These are phyloP conservation scores for Tylopilus subfusipes DNA, from an alignment of 768 basidiomycete species.

Conservation along the genomic window DNA sequence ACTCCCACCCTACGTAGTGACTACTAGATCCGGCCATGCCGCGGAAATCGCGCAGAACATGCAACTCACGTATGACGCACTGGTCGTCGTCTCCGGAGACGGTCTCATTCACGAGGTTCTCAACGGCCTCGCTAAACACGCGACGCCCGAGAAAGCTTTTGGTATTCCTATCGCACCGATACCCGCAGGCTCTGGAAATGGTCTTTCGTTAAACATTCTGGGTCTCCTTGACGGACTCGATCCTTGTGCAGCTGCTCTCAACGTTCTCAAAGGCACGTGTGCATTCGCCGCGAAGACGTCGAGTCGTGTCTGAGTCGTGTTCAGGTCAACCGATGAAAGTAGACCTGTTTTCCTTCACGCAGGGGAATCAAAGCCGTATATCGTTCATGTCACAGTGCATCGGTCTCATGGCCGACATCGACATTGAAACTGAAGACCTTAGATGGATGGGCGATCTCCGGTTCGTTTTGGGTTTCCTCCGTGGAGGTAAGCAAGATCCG, in stretches of 20 bases:
- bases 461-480: slow-evolving; percentile 69
- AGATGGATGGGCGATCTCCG: slow-evolving; percentile 85
- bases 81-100: slow-evolving; percentile 79
- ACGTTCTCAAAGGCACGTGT: slow-evolving; percentile 66
- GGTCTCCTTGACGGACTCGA: slow-evolving; percentile 69
- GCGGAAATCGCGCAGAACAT: slow-evolving; percentile 57
- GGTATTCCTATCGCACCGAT: slow-evolving; percentile 70
- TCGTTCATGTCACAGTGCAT: slow-evolving; percentile 84
- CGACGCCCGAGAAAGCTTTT: slow-evolving; percentile 57
- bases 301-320: background rate
- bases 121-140: slow-evolving; percentile 75
- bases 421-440: slow-evolving; percentile 78
- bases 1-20: slow-evolving; percentile 42
- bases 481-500: slow-evolving; percentile 48
- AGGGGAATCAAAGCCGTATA: slow-evolving; percentile 56
- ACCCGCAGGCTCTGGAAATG: slow-evolving; percentile 83
- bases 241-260: slow-evolving; percentile 67
- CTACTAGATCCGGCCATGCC: slow-evolving; percentile 62
- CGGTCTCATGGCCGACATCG: slow-evolving; percentile 83
- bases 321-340: slow-evolving; percentile 69
- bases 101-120: slow-evolving; percentile 80
- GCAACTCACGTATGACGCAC: slow-evolving; percentile 60
- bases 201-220: slow-evolving; percentile 65
- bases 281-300: background rate
- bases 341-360: slow-evolving; percentile 75